phyloP scores from a whole-genome alignment of 257 asterid genomes.

The Haberlea rhodopensis region DNA sequence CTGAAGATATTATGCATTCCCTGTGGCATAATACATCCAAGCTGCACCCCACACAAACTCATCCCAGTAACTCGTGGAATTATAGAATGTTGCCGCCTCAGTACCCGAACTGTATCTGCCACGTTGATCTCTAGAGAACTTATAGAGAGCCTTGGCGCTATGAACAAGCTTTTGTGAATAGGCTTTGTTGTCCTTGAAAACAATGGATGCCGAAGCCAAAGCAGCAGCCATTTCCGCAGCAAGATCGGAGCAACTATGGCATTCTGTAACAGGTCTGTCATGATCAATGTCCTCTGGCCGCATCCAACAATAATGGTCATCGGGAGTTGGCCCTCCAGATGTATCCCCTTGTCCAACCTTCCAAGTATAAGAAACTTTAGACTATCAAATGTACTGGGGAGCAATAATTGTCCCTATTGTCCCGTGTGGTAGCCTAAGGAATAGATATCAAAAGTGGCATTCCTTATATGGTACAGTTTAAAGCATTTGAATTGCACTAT shows the following conservation, averaged over 20 bases:
- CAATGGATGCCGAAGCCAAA: conserved; percentile 92
- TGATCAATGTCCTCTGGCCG: conserved; percentile 93
- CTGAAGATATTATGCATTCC: conserved; percentile 72
- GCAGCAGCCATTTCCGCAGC: conserved; percentile 98
- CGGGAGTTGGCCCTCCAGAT: conserved; percentile 52
- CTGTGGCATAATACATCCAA: conserved; percentile 94
- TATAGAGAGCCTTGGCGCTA: conserved; percentile 83
- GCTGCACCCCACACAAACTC: conserved; percentile 92
- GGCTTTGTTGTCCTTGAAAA: too few species aligned
- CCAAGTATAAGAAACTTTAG: too few species aligned
- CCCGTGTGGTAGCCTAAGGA: too few species aligned
- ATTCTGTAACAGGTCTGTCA: too few species aligned
- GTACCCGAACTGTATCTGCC: conserved; percentile 69
- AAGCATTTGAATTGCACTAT: too few species aligned
- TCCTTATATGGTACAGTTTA: too few species aligned
- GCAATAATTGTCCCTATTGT: too few species aligned
- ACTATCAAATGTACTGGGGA: too few species aligned
- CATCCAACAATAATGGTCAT: conserved; percentile 94
- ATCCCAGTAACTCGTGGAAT: conserved; percentile 77
- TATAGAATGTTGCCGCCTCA: conserved; percentile 68
- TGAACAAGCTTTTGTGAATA: conserved; percentile 88
- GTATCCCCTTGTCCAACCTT: conserved; percentile 91
- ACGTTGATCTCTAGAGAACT: conserved; percentile 77
- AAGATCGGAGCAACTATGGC: conserved; percentile 74
- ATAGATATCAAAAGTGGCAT: too few species aligned